A percentile compares a stretch with the other conserved stretches of the same genome.
These are phyloP conservation scores for Vitis vinifera DNA, from an alignment of 164 flowering plant species.

Conservation along the genomic window DNA sequence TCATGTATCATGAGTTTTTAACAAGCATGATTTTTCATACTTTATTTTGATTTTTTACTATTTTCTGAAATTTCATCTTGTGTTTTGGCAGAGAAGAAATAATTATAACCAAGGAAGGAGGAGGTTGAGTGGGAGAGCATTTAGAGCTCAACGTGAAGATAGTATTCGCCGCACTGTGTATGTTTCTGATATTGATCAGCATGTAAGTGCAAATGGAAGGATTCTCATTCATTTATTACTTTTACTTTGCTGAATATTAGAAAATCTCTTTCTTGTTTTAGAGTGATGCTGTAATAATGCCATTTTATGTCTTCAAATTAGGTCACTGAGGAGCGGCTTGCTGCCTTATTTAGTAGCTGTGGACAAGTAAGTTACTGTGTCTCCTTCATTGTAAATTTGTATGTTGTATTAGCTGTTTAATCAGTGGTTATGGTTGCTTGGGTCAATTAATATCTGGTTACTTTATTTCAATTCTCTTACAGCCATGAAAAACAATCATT, in stretches of 20 bases:
- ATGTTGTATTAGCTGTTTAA: not conserved
- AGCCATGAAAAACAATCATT: not conserved
- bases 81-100: slow-evolving; percentile 34
- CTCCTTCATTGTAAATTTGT: not conserved
- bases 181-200: slow-evolving; percentile 54
- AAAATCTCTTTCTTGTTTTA: not conserved
- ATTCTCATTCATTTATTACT: not conserved
- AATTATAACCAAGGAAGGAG: slow-evolving; percentile 35
- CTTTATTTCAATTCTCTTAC: not conserved
- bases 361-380: slow-evolving; percentile 37
- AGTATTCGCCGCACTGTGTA: slow-evolving; percentile 46
- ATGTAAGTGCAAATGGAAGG: slow-evolving; percentile 20
- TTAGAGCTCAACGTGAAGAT: slow-evolving; percentile 41
- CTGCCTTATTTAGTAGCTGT: slow-evolving; percentile 41
- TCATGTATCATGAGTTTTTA: no score
- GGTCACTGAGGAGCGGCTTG: slow-evolving; percentile 55
- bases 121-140: slow-evolving; percentile 36
- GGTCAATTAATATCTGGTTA: not conserved
- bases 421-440: not conserved
- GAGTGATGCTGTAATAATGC: not conserved
- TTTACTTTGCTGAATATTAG: not conserved
- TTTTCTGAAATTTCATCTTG: slow-evolving; percentile 1
- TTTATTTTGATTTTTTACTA: not conserved
- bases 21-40: no score
- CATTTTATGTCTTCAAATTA: slow-evolving; percentile 7